Conservation (phyloP, 2,329 filamentous ascomycete genomes). For the Alternaria rosae region DNA sequence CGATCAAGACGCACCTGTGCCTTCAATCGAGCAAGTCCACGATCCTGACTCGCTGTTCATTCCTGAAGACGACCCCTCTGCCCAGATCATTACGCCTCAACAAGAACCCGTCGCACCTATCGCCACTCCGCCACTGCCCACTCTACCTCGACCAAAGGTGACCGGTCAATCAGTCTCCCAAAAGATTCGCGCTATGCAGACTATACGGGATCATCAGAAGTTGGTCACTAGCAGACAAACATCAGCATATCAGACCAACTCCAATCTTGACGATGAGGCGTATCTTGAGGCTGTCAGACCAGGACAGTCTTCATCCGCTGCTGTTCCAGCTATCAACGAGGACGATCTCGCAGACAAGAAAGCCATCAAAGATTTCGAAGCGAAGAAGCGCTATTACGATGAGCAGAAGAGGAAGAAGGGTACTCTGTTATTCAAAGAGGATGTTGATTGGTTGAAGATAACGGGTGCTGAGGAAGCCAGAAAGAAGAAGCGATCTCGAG, state of each 20-base stretch:
- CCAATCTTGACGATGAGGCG: slow-evolving; percentile 12
- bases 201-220: slow-evolving; percentile 8
- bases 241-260: background rate
- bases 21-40: background rate
- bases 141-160: background rate
- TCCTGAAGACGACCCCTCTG: slow-evolving; percentile 9
- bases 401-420: slow-evolving; percentile 24
- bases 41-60: slow-evolving; percentile 25
- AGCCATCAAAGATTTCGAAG: slow-evolving; percentile 24
- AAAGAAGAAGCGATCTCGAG: slow-evolving; percentile 24
- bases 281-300: slow-evolving; percentile 25
- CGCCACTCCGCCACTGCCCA: slow-evolving; percentile 4
- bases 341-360: slow-evolving; percentile 17
- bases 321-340: background rate
- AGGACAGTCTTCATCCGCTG: slow-evolving; percentile 1
- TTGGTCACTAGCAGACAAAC: slow-evolving; percentile 3
- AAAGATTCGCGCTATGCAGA: slow-evolving; percentile 22
- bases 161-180: slow-evolving; percentile 4
- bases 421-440: slow-evolving; percentile 29
- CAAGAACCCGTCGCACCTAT: background rate
- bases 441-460: slow-evolving; percentile 42
- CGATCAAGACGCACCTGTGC: background rate
- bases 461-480: slow-evolving; percentile 26
- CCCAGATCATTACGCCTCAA: background rate
- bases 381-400: slow-evolving; percentile 32